Evolutionary conservation across 768 basidiomycete species (phyloP).

Genomic region (Epithele typhae): DNA sequence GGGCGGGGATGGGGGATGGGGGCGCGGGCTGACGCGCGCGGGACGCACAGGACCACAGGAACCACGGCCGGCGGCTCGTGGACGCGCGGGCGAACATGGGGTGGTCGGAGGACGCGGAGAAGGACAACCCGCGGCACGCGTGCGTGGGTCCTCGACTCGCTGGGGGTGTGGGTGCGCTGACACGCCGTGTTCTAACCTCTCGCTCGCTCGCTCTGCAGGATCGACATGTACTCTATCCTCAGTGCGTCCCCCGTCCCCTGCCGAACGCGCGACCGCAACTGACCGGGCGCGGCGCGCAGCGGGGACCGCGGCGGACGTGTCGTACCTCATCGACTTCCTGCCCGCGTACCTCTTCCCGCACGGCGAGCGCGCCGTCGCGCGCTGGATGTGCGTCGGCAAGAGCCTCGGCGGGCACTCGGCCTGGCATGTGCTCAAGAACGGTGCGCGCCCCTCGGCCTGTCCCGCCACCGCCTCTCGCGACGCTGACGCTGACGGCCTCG

Average conservation of each 20-base stretch:
- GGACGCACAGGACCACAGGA: slow-evolving; percentile 46
- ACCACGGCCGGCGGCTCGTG: slow-evolving; percentile 43
- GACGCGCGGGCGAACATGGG: slow-evolving; percentile 33
- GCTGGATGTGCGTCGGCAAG: slow-evolving; percentile 72
- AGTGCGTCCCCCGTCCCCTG: slow-evolving; percentile 33
- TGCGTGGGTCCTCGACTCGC: slow-evolving; percentile 17
- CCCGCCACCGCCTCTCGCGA: no score
- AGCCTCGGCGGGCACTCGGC: slow-evolving; percentile 84
- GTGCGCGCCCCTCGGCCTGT: slow-evolving; percentile 22
- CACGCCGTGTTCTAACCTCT: no score
- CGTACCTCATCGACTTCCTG: slow-evolving; percentile 78
- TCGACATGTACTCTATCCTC: slow-evolving; percentile 48
- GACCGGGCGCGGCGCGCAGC: no score
- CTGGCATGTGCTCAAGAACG: slow-evolving; percentile 62
- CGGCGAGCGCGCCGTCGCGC: slow-evolving; percentile 52
- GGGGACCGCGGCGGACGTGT: slow-evolving; percentile 73
- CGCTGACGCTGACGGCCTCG: no score
- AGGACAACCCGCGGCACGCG: slow-evolving; percentile 42
- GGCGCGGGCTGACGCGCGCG: no score
- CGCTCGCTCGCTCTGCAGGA: slow-evolving; percentile 19
- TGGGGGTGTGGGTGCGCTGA: no score
- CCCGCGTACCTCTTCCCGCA: slow-evolving; percentile 69
- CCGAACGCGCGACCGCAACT: no score
- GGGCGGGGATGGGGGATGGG: no score
- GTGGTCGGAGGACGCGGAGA: slow-evolving; percentile 30